phyloP scores from a whole-genome alignment of 2,329 filamentous ascomycete species.

The Pseudogymnoascus sp. region DNA sequence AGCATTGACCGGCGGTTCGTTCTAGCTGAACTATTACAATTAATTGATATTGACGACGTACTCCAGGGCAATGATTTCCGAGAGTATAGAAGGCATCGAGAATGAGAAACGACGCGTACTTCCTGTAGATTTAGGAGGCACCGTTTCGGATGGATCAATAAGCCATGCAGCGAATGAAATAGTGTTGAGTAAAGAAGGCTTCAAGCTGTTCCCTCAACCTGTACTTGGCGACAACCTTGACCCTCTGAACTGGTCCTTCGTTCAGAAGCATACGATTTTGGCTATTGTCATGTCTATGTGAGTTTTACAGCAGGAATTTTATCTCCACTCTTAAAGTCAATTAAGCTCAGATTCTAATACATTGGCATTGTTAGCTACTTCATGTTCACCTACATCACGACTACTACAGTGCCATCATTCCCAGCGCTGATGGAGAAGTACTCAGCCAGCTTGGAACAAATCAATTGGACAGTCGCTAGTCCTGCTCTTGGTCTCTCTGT shows the following conservation, averaged over 20 bases:
- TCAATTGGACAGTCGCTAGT: constrained; percentile 44
- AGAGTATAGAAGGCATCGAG: neutral
- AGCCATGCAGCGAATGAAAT: neutral
- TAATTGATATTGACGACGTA: neutral
- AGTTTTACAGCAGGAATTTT: neutral
- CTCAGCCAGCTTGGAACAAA: constrained; percentile 35
- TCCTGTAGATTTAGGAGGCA: neutral
- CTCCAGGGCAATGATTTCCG: neutral
- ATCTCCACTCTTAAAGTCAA: neutral
- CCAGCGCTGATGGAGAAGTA: constrained; percentile 39
- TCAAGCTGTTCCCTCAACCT: neutral
- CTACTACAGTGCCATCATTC: constrained; percentile 47
- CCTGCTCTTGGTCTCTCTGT: constrained; percentile 41
- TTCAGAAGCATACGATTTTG: constrained; percentile 41
- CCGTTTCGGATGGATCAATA: neutral
- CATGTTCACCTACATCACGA: constrained; percentile 50
- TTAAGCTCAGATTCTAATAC: neutral
- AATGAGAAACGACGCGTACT: neutral
- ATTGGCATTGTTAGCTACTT: constrained; percentile 36
- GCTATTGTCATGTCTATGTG: constrained; percentile 32
- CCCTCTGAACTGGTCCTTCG: constrained; percentile 43
- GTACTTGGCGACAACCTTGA: constrained; percentile 35
- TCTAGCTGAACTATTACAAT: neutral
- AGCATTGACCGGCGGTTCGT: too few relatives aligned
- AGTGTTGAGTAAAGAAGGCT: neutral